Evolutionary conservation across 2,329 filamentous ascomycete genomes (phyloP).

Genomic region (Tolypocladium nubicola): DNA sequence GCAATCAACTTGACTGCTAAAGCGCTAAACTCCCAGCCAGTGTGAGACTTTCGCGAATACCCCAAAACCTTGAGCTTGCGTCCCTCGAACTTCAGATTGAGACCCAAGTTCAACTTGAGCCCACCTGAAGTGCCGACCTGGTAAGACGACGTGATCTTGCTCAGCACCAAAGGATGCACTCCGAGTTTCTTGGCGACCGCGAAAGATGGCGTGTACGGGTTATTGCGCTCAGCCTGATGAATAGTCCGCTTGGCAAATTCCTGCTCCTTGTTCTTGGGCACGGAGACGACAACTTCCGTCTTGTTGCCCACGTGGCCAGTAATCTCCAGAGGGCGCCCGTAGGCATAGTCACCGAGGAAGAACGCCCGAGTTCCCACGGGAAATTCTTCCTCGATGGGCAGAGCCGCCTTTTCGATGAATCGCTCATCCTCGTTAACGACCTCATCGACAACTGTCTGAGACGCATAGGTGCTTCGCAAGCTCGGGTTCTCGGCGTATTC

Average conservation of each 20-base stretch:
- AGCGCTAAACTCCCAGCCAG: conserved; percentile 91
- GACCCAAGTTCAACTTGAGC: conserved; percentile 75
- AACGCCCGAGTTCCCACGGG: conserved; percentile 75
- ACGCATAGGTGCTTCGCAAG: conserved; percentile 80
- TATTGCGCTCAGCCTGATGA: conserved; percentile 53
- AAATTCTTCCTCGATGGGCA: conserved; percentile 87
- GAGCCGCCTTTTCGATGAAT: conserved; percentile 81
- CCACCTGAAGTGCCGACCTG: conserved; percentile 69
- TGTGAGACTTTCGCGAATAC: conserved; percentile 77
- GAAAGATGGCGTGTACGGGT: conserved; percentile 77
- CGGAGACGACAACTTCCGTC: conserved; percentile 68
- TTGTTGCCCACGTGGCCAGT: conserved; percentile 63
- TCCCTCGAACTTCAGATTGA: conserved; percentile 95
- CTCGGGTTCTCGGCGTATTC: conserved; percentile 82
- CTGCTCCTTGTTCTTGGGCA: conserved; percentile 59
- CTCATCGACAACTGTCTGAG: conserved; percentile 81
- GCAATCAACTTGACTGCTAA: conserved; percentile 72
- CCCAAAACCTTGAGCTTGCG: conserved; percentile 93
- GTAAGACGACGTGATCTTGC: conserved; percentile 94
- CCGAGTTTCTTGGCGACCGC: conserved; percentile 74
- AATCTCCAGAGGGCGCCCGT: conserved; percentile 82
- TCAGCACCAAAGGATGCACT: conserved; percentile 77
- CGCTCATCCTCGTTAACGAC: conserved; percentile 86
- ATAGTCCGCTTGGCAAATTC: conserved; percentile 76
- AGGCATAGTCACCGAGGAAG: conserved; percentile 88